Base-by-base conservation (phyloP, 2,329 filamentous ascomycete species). In the Verticillium longisporum region DNA sequence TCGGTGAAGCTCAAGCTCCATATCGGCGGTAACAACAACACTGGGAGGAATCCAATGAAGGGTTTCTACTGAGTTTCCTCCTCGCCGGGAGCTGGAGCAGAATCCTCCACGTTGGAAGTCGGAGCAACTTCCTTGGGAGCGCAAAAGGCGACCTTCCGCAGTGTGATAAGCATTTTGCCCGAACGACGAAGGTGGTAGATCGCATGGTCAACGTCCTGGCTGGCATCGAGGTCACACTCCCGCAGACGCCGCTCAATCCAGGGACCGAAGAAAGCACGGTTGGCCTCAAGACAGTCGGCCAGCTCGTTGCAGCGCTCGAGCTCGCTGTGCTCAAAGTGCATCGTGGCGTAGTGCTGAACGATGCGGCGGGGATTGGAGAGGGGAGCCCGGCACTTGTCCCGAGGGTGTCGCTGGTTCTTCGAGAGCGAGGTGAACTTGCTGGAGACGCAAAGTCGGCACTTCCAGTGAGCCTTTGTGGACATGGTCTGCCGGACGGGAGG, bases 341-440 rank as follows among this genome's bases (percentile, higher is more conserved):
- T 50, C n/a, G 18, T 50, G 18, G 45, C 45, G n/a, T 21, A 50
- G 45, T 50, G 45, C 18, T 50, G n/a, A 18, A 50, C 5, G 4
- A 26, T 50, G 7, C 18, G 7, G 6, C 45, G n/a, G 9, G n/a
- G 45, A 11, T 50, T 2, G 45, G n/a, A 21, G n/a, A 50, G 45
- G 10, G 45, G 45, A 9, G n/a, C 57, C 64, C 67, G 65, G 66
- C 68, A 59, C 68, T 70, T 41, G 67, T 66, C 58, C 68, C 70
- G 61, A 71, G 71, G 60, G 70, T 66, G 69, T 62, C 64, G 62
- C 68, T 67, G 58, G 66, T 65, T 61, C 50, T 45, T 50, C n/a
- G 45, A 18, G 5, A n/a, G 38, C n/a, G 9, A 11, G 45, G 21
- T n/a, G 45, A 21, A 50, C 15, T 9, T n/a, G 7, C 9, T 1